Conservation (phyloP, 176 grass and related monocot species). For the Avena eriantha region DNA sequence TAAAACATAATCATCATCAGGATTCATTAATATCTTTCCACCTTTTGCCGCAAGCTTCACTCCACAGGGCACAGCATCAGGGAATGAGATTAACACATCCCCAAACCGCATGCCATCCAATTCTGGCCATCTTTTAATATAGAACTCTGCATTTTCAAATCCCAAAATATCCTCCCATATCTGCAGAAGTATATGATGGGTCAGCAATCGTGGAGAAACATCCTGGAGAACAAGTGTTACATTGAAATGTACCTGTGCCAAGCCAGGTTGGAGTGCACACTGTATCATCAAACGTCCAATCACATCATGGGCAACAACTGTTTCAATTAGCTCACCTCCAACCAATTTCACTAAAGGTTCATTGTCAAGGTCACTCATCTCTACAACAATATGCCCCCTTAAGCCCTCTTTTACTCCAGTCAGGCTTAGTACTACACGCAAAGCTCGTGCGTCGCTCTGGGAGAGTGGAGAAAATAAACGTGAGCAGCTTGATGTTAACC, state of each 20-base stretch:
- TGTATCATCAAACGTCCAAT: constrained; percentile 99
- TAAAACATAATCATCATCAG: constrained; percentile 85
- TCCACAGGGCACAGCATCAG: constrained; percentile 95
- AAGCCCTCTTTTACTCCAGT: constrained; percentile 97
- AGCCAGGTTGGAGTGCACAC: constrained; percentile 95
- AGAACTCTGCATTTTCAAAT: constrained; percentile 98
- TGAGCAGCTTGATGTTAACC: constrained; percentile 35
- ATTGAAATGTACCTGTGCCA: constrained; percentile 75
- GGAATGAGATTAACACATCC: constrained; percentile 92
- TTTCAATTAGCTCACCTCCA: constrained; percentile 93
- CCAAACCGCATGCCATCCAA: constrained; percentile 88
- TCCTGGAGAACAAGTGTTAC: background rate
- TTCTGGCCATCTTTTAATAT: constrained; percentile 94
- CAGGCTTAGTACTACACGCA: constrained; percentile 93
- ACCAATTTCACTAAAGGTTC: constrained; percentile 98
- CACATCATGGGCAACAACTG: constrained; percentile 98
- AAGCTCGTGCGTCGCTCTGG: constrained; percentile 95
- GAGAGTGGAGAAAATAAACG: constrained; percentile 23
- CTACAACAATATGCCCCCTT: constrained; percentile 91
- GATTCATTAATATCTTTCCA: constrained; percentile 93
- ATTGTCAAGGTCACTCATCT: constrained; percentile 99
- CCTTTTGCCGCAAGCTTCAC: constrained; percentile 82
- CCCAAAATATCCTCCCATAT: constrained; percentile 99
- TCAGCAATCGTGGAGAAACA: constrained; percentile 22
- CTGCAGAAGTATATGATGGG: constrained; percentile 48